phyloP scores from a whole-genome alignment of 495 filamentous ascomycete genomes.

The Hypoxylon intermedium region DNA sequence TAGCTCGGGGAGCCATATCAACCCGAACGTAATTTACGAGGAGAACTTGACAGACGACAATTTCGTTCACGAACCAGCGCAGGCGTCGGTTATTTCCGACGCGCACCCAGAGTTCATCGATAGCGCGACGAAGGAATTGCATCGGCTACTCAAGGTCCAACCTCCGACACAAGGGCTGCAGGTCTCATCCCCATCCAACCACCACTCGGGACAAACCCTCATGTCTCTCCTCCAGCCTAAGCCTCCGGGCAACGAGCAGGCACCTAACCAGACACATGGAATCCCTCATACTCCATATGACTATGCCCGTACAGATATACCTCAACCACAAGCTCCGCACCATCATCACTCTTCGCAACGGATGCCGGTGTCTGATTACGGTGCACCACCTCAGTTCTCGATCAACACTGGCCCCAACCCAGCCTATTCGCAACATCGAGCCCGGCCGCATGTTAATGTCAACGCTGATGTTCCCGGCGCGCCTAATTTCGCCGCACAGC shows the following conservation, averaged over 20 bases:
- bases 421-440: conserved; percentile 32
- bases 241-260: conserved; percentile 36
- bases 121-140: conserved; percentile 69
- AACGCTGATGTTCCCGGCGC: conserved; percentile 19
- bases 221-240: conserved; percentile 61
- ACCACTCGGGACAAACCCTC: conserved; percentile 56
- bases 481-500: conserved; percentile 12
- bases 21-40: conserved; percentile 40
- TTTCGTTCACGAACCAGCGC: conserved; percentile 30
- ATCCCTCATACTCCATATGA: conserved; percentile 51
- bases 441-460: conserved; percentile 38
- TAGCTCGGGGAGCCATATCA: conserved; percentile 14
- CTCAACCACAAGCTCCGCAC: conserved; percentile 48
- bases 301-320: conserved; percentile 47
- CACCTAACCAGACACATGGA: conserved; percentile 14
- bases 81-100: neutral
- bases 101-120: conserved; percentile 42
- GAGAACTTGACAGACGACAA: conserved; percentile 54
- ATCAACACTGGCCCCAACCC: conserved; percentile 39
- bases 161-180: conserved; percentile 55
- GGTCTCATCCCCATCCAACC: conserved; percentile 31
- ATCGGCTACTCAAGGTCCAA: conserved; percentile 68
- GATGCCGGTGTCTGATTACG: conserved; percentile 43
- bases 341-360: conserved; percentile 51
- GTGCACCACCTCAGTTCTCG: conserved; percentile 56